Evolutionary conservation across 257 asterid species (phyloP).

Genomic region (Osmanthus fragrans): DNA sequence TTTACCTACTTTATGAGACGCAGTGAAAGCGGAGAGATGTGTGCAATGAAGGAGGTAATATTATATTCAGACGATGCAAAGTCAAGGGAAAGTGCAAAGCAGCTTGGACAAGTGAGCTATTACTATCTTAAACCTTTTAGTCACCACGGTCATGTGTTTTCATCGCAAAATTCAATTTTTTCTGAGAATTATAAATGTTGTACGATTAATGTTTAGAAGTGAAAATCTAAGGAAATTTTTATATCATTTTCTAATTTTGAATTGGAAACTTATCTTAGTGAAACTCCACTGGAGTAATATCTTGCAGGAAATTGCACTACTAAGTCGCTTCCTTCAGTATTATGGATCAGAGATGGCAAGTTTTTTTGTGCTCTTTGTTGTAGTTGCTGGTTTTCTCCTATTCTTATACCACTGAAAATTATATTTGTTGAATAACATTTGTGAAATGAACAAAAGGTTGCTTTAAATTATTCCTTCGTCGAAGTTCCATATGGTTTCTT

Average conservation of each 20-base stretch:
- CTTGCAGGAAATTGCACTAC: conserved; percentile 58
- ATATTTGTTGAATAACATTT: background rate
- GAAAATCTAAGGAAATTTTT: background rate
- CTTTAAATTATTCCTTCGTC: background rate
- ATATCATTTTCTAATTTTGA: background rate
- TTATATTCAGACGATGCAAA: conserved; percentile 46
- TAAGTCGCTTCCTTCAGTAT: conserved; percentile 61
- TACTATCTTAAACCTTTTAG: conserved; percentile 7
- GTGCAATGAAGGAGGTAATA: conserved; percentile 81
- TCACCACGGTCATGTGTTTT: conserved; percentile 3
- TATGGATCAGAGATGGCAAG: conserved; percentile 66
- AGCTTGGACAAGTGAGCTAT: conserved; percentile 53
- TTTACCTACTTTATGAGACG: conserved; percentile 20
- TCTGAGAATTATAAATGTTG: background rate
- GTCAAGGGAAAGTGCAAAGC: conserved; percentile 57
- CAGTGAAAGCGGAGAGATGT: conserved; percentile 80
- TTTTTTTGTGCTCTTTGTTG: conserved; percentile 19
- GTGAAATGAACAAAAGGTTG: background rate
- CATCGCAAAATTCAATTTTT: conserved; percentile 8
- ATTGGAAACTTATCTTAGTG: conserved; percentile 3
- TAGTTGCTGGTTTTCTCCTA: conserved; percentile 7
- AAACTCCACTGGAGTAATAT: conserved; percentile 15
- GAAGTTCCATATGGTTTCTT: background rate
- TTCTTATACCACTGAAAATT: background rate
- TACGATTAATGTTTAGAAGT: background rate